A percentile compares a stretch with the other conserved stretches of the same genome.
Conservation (phyloP, 768 basidiomycete species). For the Leccinum imitatum region DNA sequence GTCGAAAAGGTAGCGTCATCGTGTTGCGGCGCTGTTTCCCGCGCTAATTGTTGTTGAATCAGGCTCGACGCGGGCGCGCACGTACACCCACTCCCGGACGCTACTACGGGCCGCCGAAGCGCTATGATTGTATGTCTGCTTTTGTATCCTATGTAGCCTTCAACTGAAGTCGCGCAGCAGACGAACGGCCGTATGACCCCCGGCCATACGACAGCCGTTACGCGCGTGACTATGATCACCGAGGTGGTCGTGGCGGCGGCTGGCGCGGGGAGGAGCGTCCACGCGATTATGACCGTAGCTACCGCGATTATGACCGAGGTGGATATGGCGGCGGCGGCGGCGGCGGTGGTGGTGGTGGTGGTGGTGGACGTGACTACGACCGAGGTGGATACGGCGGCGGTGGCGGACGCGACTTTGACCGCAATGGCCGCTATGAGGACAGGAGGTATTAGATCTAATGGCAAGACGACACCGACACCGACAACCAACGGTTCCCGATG, state of each 20-base stretch:
- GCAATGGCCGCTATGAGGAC: constrained; percentile 43
- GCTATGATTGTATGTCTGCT: constrained; percentile 54
- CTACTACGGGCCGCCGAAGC: constrained; percentile 93
- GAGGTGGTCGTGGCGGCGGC: constrained; percentile 39
- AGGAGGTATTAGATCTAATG: constrained; percentile 38
- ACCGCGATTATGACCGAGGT: constrained; percentile 42
- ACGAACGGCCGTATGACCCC: constrained; percentile 87
- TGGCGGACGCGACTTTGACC: constrained; percentile 38
- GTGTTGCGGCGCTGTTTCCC: background rate
- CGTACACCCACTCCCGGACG: constrained; percentile 91
- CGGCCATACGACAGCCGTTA: constrained; percentile 91
- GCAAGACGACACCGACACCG: background rate
- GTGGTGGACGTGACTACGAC: constrained; percentile 40
- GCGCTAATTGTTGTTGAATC: constrained; percentile 7
- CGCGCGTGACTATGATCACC: constrained; percentile 61
- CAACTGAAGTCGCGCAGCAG: constrained; percentile 35
- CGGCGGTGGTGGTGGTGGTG: constrained; percentile 12
- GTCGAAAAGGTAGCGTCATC: constrained; percentile 74
- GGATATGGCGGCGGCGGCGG: constrained; percentile 18
- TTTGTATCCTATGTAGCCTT: background rate
- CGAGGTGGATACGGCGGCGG: constrained; percentile 28
- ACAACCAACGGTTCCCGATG: background rate
- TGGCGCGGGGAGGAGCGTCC: constrained; percentile 40
- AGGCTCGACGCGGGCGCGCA: constrained; percentile 90
- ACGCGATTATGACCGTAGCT: constrained; percentile 25